Conservation (phyloP, 441 rosid genomes). For the Euphorbia schlechtendalii region DNA sequence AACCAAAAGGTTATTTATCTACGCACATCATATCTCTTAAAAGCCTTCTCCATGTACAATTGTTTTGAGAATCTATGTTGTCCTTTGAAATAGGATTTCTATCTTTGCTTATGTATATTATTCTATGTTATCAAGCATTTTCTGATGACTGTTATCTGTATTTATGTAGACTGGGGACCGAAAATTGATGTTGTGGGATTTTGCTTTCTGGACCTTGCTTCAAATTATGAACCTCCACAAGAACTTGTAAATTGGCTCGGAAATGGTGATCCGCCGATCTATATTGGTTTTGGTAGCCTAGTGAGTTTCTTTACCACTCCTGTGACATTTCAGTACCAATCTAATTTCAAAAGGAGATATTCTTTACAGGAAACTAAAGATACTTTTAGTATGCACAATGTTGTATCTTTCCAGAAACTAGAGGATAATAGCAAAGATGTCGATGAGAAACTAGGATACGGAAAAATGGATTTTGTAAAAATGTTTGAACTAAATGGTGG, state of each 20-base stretch:
- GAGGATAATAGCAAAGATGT: neutral
- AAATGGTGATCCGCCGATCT: conserved; percentile 77
- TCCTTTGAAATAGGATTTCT: neutral
- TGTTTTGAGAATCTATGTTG: neutral
- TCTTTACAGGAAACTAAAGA: neutral
- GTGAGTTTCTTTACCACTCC: conserved; percentile 45
- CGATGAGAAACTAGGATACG: neutral
- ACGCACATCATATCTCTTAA: conserved; percentile 1
- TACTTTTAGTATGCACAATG: neutral
- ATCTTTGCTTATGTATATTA: neutral
- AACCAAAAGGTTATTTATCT: conserved; percentile 75
- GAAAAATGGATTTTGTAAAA: neutral
- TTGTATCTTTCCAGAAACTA: neutral
- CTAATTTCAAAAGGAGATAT: neutral
- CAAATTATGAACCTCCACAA: conserved; percentile 92
- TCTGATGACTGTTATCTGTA: conserved; percentile 3
- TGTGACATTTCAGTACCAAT: neutral
- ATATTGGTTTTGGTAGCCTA: conserved; percentile 97
- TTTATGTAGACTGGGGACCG: conserved; percentile 85
- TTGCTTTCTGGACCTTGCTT: conserved; percentile 97
- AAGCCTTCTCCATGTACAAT: neutral
- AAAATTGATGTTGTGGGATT: conserved; percentile 96
- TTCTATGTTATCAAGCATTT: conserved; percentile 10
- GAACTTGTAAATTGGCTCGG: conserved; percentile 77
- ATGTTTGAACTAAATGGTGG: neutral